Base-by-base conservation (phyloP, 1,284 basidiomycete species). In the Phaffia rhodozyma region DNA sequence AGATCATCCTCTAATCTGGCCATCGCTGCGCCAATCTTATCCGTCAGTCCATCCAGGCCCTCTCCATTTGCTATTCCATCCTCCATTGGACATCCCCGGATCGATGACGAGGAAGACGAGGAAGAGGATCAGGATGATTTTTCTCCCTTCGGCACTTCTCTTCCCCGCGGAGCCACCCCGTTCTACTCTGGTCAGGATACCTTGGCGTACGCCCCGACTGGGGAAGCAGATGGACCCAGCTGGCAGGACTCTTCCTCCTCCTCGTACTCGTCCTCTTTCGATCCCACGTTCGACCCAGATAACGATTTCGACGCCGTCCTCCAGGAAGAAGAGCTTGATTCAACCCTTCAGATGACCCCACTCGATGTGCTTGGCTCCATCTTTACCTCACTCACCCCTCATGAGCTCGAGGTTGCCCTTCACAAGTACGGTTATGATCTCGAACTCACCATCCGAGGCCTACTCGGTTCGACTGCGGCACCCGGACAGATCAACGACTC, bases 281-380 rank as follows among this genome's bases (percentile, higher is more conserved):
- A 27, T 27, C 32, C 49, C 34, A 48, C 60, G 49, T 69, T 61
- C 27, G 51, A 61, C n/a, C 47, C 62, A 38, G 50, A 54, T 71
- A 75, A 62, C 47, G 29, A 29, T 13, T 43, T 34, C 47, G 23
- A 66, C 56, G 21, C 57, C 56, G 20, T 63, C 62, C n/a, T 65
- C 63, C 16, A 74, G 77, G 63, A 83, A 84, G 63, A 73, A 77
- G 6, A 84, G 85, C 77, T 80, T 3, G 78, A 79, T 18, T 79
- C 79, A n/a, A 75, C 81, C 56, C 65, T 72, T 79, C 89, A 58
- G 47, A 94, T 97, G 89, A 94, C 93, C 1, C 94, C 94, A 0
- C 88, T 98, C 69, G 94, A 97, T 71, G 91, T 97, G 50, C 84
- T 98, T 25, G 86, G 84, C 70, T 92, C 89, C 47, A 89, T 98